Evolutionary conservation across 2,329 filamentous ascomycete genomes (phyloP), one percentile per base, ranked within the genome.

Genomic region (Gyromitra esculenta): DNA sequence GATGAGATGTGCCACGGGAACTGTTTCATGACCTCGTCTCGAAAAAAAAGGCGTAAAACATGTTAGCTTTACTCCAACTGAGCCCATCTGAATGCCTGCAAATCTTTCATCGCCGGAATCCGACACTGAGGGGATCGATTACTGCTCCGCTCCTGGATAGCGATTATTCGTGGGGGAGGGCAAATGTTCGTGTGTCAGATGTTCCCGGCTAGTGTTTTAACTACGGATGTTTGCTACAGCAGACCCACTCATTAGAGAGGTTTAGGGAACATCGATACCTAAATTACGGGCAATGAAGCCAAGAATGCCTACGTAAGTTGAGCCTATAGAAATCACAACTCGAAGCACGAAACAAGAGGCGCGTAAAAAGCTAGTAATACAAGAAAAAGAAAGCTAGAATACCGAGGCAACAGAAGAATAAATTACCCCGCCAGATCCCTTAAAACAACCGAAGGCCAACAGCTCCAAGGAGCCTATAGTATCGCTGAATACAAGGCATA

Each of bases 21-120:
- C 41, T 69, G 65, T 69, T 69, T 69, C 65, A 60, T 69, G 35
- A 35, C 11, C 37, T 67, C 50, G 64, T 67, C 64, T 67, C 64
- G 64, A 67, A 43, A 15, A 39, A 67, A 43, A 15, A 39, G 18
- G 43, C 62, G 25, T 66, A 39, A 66, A 67, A 67, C 50, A 54
- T 56, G 50, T 56, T 67, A 50, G 64, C 37, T 1, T 21, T 56
- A 67, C 35, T 25, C 57, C 57, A 60, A 43, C 57, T 60, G 5
- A 41, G 9, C 15, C 57, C 15, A 35, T 31, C 13, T 13, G 25
- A 8, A 57, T 57, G 31, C 54, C 31, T 57, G 54, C 31, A 57
- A 31, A 64, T 71, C 37, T 9, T 11, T 15, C 57, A 60, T 64
- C 57, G 57, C 48, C 43, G 57, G 52, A 64, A 63, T 48, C 48